Percentiles rank a stretch among this genome's conserved stretches.
phyloP scores from a whole-genome alignment of 1,284 basidiomycete genomes.

The Ceratobasidium theobromae region DNA sequence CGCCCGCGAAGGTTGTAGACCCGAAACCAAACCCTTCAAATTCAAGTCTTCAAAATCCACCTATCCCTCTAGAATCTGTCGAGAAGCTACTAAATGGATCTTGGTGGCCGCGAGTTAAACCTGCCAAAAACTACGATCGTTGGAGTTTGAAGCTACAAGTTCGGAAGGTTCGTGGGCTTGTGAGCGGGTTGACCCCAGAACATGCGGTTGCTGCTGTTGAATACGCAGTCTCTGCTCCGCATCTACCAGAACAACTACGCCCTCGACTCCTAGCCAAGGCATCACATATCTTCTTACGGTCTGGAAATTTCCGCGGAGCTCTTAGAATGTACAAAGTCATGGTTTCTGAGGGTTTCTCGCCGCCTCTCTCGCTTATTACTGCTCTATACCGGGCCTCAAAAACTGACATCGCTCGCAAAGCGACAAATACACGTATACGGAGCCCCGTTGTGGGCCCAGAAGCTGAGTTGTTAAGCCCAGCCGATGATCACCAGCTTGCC shows the following conservation, averaged over 20 bases:
- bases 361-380: slow-evolving; percentile 8
- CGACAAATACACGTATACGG: background rate
- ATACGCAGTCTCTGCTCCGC: background rate
- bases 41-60: background rate
- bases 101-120: background rate
- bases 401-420: background rate
- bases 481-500: background rate
- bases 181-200: background rate
- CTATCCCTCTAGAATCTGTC: background rate
- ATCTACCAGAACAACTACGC: background rate
- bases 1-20: background rate
- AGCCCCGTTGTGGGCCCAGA: background rate
- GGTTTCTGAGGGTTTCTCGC: slow-evolving; percentile 3
- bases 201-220: background rate
- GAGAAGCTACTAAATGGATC: background rate
- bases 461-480: background rate
- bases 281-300: slow-evolving; percentile 6
- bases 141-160: background rate
- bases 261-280: slow-evolving; percentile 2
- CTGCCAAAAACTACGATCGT: background rate
- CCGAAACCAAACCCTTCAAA: background rate
- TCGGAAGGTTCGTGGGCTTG: background rate
- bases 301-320: slow-evolving; percentile 3
- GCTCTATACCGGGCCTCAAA: slow-evolving; percentile 7
- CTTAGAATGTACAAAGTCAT: slow-evolving; percentile 5